phyloP scores from a whole-genome alignment of 768 basidiomycete species.

The Calocybe gangraenosa region DNA sequence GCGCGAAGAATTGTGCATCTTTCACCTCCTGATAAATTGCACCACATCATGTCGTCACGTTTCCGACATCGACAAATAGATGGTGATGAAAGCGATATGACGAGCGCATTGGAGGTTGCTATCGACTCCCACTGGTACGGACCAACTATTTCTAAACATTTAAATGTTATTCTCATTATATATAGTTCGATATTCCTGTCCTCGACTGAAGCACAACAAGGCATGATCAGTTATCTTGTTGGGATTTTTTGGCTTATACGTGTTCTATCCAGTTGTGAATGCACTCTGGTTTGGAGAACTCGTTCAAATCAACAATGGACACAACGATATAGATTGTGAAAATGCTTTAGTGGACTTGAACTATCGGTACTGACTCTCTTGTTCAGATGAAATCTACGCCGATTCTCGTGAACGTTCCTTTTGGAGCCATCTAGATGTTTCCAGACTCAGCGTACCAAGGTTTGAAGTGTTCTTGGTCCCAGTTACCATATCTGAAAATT shows the following conservation, averaged over 20 bases:
- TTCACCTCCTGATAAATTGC: constrained; percentile 56
- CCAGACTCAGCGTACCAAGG: constrained; percentile 79
- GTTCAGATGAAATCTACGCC: constrained; percentile 63
- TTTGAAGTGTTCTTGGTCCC: constrained; percentile 18
- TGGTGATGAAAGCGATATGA: constrained; percentile 69
- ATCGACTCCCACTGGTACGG: constrained; percentile 84
- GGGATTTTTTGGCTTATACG: not conserved
- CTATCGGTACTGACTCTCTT: not conserved
- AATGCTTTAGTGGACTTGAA: not conserved
- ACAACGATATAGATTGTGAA: constrained; percentile 78
- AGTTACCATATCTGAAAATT: constrained; percentile 2
- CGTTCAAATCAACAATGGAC: constrained; percentile 70
- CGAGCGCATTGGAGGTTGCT: constrained; percentile 84
- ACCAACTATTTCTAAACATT: not conserved
- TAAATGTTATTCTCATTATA: not conserved
- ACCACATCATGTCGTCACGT: constrained; percentile 72
- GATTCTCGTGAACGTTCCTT: constrained; percentile 50
- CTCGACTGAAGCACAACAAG: constrained; percentile 80
- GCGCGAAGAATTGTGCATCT: constrained; percentile 78
- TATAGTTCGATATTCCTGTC: constrained; percentile 77
- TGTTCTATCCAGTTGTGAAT: constrained; percentile 55
- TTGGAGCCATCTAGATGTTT: constrained; percentile 71
- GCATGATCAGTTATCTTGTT: constrained; percentile 31
- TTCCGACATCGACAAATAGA: constrained; percentile 70
- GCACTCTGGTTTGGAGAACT: constrained; percentile 81